Conservation (phyloP, 257 asterid species). For the Misopates orontium region DNA sequence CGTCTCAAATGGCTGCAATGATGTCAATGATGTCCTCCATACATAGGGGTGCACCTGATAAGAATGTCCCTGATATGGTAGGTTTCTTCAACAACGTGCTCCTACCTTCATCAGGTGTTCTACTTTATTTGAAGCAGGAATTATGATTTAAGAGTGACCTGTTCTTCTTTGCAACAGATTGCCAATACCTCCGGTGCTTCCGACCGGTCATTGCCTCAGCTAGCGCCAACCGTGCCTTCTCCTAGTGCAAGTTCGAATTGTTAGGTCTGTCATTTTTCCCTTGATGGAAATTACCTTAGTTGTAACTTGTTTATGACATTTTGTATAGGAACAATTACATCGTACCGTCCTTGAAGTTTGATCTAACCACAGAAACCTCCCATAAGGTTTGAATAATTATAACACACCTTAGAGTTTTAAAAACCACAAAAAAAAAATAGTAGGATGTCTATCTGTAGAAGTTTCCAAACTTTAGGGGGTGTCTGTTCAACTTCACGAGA, state of each 20-base stretch:
- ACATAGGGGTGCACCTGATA: conserved; percentile 28
- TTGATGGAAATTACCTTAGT: too few species aligned
- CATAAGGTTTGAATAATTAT: too few species aligned
- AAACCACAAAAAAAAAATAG: too few species aligned
- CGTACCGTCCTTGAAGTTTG: too few species aligned
- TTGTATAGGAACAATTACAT: too few species aligned
- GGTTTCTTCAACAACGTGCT: background rate
- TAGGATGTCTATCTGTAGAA: too few species aligned
- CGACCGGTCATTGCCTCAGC: conserved; percentile 16
- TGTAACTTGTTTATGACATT: too few species aligned
- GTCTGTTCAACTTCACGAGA: too few species aligned
- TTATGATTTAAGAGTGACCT: background rate
- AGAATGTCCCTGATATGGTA: conserved; percentile 29
- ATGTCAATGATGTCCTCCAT: conserved; percentile 47
- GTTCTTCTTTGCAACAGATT: conserved; percentile 13
- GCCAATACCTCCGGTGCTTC: conserved; percentile 18
- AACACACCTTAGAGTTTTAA: too few species aligned
- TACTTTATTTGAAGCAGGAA: background rate
- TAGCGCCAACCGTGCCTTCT: conserved; percentile 2
- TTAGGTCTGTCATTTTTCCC: conserved; percentile 18
- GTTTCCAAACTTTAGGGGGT: too few species aligned
- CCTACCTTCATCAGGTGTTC: background rate
- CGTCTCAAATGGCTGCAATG: conserved; percentile 43
- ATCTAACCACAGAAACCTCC: too few species aligned
- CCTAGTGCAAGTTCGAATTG: background rate